Conservation (phyloP, 345 rosid genomes). For the Camelina laxa region DNA sequence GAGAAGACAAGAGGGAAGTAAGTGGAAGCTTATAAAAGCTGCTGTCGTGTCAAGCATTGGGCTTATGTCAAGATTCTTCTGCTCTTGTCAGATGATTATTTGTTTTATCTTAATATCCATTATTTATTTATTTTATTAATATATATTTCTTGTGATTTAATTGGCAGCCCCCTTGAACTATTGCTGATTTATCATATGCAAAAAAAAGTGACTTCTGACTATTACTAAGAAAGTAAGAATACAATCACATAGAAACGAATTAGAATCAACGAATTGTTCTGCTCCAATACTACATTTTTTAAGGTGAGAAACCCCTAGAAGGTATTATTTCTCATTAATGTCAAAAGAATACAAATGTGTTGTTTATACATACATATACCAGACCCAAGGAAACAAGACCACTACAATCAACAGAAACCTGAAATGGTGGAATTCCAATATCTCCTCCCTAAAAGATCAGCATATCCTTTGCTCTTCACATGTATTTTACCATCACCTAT, state of each 20-base stretch:
- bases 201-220: neutral
- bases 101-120: neutral
- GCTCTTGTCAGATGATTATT: slow-evolving; percentile 33
- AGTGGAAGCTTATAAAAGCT: slow-evolving; percentile 39
- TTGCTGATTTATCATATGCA: neutral
- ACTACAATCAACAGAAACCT: neutral
- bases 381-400: neutral
- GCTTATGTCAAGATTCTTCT: slow-evolving; percentile 37
- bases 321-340: slow-evolving; percentile 20
- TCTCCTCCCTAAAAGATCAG: slow-evolving; percentile 11
- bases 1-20: slow-evolving; percentile 26
- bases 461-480: slow-evolving; percentile 27
- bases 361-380: slow-evolving; percentile 9
- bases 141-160: neutral
- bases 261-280: neutral
- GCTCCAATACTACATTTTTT: neutral
- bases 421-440: neutral
- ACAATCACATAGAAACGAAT: neutral
- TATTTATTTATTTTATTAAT: neutral
- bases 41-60: slow-evolving; percentile 41
- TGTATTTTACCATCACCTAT: slow-evolving; percentile 12
- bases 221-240: neutral
- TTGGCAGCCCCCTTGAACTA: neutral
- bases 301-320: neutral
- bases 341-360: slow-evolving; percentile 30